Evolutionary conservation across 2,329 filamentous ascomycete species (phyloP), one percentile per base, ranked within the genome.

Genomic region (Alternaria conjuncta): DNA sequence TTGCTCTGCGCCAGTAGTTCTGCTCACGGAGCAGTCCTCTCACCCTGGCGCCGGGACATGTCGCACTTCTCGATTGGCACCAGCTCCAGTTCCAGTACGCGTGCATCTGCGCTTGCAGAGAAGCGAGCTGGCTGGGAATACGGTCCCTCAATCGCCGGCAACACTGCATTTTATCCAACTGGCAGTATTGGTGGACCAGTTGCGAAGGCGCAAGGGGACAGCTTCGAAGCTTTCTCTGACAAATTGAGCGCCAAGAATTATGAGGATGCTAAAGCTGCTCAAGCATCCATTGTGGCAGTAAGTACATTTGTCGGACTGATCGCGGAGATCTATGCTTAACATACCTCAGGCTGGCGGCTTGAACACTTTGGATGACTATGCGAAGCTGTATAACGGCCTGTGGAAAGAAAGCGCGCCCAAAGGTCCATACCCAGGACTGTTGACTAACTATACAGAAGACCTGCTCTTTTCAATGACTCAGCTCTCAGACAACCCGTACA

Each of bases 381-480:
- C 55, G 18, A 57, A 47, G 26, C 43, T 57, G 13, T 57, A 57
- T 8, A 9, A 57, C 15, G 43, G 55, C 28, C 55, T 47, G 20
- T 57, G 55, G 44, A 57, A 57, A 26, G 26, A 36, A 15, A 47
- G 43, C 15, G 55, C 28, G 44, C 55, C 55, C 20, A 28, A n/a
- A 36, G 55, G 55, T 5, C 43, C 55, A 13, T 57, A 57, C 6
- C 63, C 57, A 20, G 65, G 65, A 12, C 51, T 64, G 3, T 47
- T 68, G 32, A 66, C 65, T 3, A 68, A 68, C 23, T 66, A 63
- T 23, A 61, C 65, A 12, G 49, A 68, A 3, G 63, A 68, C 32
- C 60, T 68, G 4, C 46, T 66, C 54, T 68, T 68, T 12, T 65
- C 63, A n/a, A 68, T 68, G 65, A 56, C 60, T 5, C 60, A 61